These are phyloP conservation scores for Candida xiaguanensis DNA, from an alignment of 805 yeast genomes.

Conservation along the genomic window DNA sequence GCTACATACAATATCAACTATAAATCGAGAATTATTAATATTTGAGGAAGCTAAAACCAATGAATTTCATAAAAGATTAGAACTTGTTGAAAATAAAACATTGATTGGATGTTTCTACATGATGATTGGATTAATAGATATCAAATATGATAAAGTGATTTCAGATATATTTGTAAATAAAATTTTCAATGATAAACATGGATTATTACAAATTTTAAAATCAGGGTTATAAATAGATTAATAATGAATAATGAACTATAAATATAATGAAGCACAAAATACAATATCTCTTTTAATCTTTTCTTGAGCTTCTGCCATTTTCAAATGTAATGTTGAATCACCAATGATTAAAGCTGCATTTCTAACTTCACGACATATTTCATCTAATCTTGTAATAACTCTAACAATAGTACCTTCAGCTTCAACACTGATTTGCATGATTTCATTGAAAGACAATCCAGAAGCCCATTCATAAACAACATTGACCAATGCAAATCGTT, in stretches of 20 bases:
- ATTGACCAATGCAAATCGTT: conserved; percentile 85
- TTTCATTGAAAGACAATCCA: conserved; percentile 85
- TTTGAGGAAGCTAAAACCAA: conserved; percentile 4
- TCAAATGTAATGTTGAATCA: conserved; percentile 81
- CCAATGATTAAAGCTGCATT: conserved; percentile 94
- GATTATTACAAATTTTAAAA: conserved; percentile 20
- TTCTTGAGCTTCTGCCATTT: conserved; percentile 91
- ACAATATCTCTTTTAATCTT: conserved; percentile 94
- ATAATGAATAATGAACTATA: conserved; percentile 33
- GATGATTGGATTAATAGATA: conserved; percentile 31
- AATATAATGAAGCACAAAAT: conserved; percentile 90
- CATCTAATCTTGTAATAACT: conserved; percentile 91
- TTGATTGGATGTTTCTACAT: conserved; percentile 36
- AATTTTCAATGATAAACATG: conserved; percentile 25
- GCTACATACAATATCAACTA: conserved; percentile 26
- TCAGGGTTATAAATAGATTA: not conserved
- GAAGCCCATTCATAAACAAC: conserved; percentile 98
- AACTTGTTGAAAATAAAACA: conserved; percentile 18
- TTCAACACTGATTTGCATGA: conserved; percentile 83
- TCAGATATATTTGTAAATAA: conserved; percentile 18
- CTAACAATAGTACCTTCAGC: conserved; percentile 97
- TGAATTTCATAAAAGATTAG: not conserved
- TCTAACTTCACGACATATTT: conserved; percentile 90
- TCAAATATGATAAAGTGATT: conserved; percentile 23
- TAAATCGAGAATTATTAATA: conserved; percentile 21